Base-by-base conservation (phyloP, 192 early-diverging fungal species). In the Pilaira anomala region DNA sequence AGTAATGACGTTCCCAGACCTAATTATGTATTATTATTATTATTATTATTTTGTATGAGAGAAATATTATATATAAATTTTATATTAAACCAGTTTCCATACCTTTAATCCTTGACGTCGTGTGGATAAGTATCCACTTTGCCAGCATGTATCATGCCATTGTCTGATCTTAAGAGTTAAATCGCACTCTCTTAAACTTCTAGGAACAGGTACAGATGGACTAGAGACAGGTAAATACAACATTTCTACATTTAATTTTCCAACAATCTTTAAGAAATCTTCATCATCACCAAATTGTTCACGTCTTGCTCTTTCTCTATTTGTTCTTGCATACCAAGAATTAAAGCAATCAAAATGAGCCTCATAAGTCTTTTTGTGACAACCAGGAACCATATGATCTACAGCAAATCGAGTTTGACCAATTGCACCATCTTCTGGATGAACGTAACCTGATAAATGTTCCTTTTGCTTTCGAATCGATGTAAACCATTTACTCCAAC, bases 331-430 rank as follows among this genome's bases (percentile, higher is more conserved):
- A 30, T 60, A 54, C 67, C 67, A 68, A n/a, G 58, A 60, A 55
- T 68, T 68, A 50, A 68, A 55, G n/a, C 67, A 68, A 62, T 60
- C 67, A 42, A 68, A 68, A 21, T 48, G 62, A 12, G 67, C 48
- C n/a, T 62, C 58, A 26, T 62, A 68, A 2, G 48, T 55, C 51
- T 68, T 68, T 26, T 62, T 42, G 30, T 54, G 42, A 55, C 67
- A 68, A 12, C 45, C 67, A 33, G 45, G 59, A 5, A 68, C 49
- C 51, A 68, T 60, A 57, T 68, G 59, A 33, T 39, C 36, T 8
- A 68, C 46, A 7, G 67, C 67, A 56, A 68, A 62, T 36, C 60
- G 36, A 25, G 67, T 68, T 26, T 68, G 67, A 16, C 67, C 67
- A 55, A 68, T 60, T 7, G 67, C 57, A 29, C 67, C 67, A 18